Conservation (phyloP, 2,329 filamentous ascomycete genomes). For the Alternaria burnsii region DNA sequence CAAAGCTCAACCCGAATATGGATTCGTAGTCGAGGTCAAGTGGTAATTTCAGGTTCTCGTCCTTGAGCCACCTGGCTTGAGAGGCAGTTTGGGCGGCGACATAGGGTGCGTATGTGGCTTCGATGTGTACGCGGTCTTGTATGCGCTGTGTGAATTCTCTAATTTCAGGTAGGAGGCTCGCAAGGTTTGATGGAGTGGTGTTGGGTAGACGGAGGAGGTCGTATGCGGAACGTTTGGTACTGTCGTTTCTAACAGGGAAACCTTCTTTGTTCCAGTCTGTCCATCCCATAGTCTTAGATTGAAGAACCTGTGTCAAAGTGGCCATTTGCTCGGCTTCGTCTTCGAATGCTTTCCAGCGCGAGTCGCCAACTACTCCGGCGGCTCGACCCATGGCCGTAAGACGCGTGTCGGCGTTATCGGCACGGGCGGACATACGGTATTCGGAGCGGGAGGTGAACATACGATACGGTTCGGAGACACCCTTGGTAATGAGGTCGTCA, state of each 20-base stretch:
- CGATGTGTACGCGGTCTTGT: slow-evolving; percentile 76
- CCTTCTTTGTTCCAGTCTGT: slow-evolving; percentile 74
- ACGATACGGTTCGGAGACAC: slow-evolving; percentile 94
- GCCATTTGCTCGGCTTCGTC: slow-evolving; percentile 73
- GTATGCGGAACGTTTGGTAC: slow-evolving; percentile 73
- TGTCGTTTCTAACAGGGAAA: slow-evolving; percentile 73
- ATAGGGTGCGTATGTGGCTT: slow-evolving; percentile 88
- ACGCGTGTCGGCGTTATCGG: slow-evolving; percentile 91
- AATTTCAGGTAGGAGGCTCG: slow-evolving; percentile 65
- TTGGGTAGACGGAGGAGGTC: slow-evolving; percentile 75
- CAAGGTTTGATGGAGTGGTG: slow-evolving; percentile 66
- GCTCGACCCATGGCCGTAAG: slow-evolving; percentile 80
- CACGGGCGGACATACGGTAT: slow-evolving; percentile 89
- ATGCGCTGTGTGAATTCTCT: slow-evolving; percentile 65
- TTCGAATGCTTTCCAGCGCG: slow-evolving; percentile 76
- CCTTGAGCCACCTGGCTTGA: slow-evolving; percentile 73
- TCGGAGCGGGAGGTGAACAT: slow-evolving; percentile 98
- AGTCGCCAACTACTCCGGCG: slow-evolving; percentile 80
- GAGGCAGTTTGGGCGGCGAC: slow-evolving; percentile 74
- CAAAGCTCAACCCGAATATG: slow-evolving; percentile 78
- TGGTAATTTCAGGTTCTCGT: slow-evolving; percentile 79
- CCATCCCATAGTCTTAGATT: slow-evolving; percentile 65
- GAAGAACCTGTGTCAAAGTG: slow-evolving; percentile 69
- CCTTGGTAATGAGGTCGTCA: slow-evolving; percentile 95
- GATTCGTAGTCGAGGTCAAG: slow-evolving; percentile 76